A percentile compares a stretch with the other conserved stretches of the same genome.
Evolutionary conservation across 2,329 filamentous ascomycete species (phyloP).

Genomic region (Dactylellina haptotyla): DNA sequence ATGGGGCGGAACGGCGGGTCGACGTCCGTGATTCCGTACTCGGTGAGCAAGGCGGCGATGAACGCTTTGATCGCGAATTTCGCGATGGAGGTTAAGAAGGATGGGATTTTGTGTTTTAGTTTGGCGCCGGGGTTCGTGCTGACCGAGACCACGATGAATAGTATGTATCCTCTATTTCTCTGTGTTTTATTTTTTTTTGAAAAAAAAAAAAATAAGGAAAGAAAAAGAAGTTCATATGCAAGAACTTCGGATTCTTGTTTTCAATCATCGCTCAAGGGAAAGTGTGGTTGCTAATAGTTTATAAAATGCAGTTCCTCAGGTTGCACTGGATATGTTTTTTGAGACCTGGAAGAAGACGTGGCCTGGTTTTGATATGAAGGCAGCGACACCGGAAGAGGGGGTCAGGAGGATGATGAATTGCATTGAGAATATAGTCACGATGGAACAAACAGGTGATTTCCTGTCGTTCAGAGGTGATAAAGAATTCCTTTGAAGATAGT

Average conservation of each 20-base stretch:
- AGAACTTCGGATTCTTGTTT: no score
- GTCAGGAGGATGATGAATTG: slow-evolving; percentile 17
- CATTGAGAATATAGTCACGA: slow-evolving; percentile 14
- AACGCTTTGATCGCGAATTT: slow-evolving; percentile 63
- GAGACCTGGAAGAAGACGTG: background rate
- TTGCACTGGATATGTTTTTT: background rate
- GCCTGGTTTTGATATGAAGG: slow-evolving; percentile 2
- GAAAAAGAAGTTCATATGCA: no score
- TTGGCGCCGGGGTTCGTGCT: slow-evolving; percentile 1
- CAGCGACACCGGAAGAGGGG: background rate
- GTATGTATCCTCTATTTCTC: no score
- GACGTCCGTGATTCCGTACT: slow-evolving; percentile 59
- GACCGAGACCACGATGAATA: slow-evolving; percentile 1
- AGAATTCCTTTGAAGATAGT: slow-evolving; percentile 6
- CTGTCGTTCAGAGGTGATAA: slow-evolving; percentile 7
- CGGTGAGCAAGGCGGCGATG: slow-evolving; percentile 61
- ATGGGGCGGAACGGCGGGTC: slow-evolving; percentile 53
- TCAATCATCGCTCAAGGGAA: no score
- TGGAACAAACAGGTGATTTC: background rate
- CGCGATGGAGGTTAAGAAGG: slow-evolving; percentile 59
- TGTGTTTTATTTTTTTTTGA: no score
- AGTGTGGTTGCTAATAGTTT: no score
- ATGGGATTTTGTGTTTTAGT: slow-evolving; percentile 41
- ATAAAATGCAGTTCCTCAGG: no score
- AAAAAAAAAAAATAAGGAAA: no score